These are phyloP conservation scores for Stephania yunnanensis DNA, from an alignment of 164 flowering plant species.

Conservation along the genomic window DNA sequence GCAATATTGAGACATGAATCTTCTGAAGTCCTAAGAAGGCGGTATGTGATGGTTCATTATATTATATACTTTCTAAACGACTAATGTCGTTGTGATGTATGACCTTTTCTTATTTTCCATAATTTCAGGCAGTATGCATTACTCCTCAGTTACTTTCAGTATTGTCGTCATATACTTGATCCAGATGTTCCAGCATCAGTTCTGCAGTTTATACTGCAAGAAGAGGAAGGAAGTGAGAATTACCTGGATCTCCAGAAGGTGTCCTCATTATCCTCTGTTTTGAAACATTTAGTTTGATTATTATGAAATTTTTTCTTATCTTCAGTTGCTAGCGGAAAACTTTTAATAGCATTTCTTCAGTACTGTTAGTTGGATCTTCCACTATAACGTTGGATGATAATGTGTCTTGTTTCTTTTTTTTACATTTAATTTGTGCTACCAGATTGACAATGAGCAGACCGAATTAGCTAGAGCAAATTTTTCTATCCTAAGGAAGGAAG, in stretches of 20 bases:
- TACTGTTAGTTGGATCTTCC: not conserved
- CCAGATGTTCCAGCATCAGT: slow-evolving; percentile 80
- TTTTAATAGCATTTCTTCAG: not conserved
- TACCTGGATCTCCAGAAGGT: slow-evolving; percentile 76
- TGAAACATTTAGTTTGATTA: not conserved
- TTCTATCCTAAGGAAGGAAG: slow-evolving; percentile 76
- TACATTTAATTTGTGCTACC: slow-evolving; percentile 14
- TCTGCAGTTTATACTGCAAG: slow-evolving; percentile 53
- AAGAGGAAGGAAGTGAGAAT: slow-evolving; percentile 62
- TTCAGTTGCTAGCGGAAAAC: not conserved
- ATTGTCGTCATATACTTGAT: slow-evolving; percentile 82
- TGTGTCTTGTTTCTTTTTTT: not conserved
- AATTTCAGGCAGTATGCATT: slow-evolving; percentile 83
- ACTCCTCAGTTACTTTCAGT: slow-evolving; percentile 91
- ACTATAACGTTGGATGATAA: not conserved
- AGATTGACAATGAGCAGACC: slow-evolving; percentile 85
- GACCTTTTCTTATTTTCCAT: slow-evolving; percentile 9
- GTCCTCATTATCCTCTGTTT: not conserved
- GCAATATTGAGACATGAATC: slow-evolving; percentile 76
- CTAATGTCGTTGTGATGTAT: slow-evolving; percentile 11
- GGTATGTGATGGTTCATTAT: slow-evolving; percentile 34
- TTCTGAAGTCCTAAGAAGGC: slow-evolving; percentile 83
- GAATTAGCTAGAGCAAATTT: slow-evolving; percentile 76
- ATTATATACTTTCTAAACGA: not conserved
- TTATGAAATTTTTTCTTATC: not conserved